Conservation (phyloP, 2,329 filamentous ascomycete genomes). For the Aspergillus pseudoviridinutans region DNA sequence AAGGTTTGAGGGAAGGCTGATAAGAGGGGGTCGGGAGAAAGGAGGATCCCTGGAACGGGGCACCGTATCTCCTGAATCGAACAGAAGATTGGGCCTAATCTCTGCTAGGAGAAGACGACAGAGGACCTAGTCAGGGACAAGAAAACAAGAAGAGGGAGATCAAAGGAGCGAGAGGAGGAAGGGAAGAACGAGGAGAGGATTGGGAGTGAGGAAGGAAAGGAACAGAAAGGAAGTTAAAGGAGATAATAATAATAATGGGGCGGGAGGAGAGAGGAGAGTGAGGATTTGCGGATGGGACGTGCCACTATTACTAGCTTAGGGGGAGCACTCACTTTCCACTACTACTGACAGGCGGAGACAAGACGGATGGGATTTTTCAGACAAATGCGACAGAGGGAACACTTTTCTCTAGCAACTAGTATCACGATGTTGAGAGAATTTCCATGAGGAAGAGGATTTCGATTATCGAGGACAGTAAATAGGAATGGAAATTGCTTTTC, state of each 20-base stretch:
- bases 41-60: constrained; percentile 23
- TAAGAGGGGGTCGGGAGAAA: constrained; percentile 8
- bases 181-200: constrained; percentile 26
- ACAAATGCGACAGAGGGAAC: not conserved
- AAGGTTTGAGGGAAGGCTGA: constrained; percentile 8
- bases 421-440: not conserved
- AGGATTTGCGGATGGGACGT: constrained; percentile 24
- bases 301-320: not conserved
- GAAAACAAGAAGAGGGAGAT: constrained; percentile 15
- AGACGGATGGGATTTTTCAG: not conserved
- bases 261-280: constrained; percentile 22
- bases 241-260: constrained; percentile 20
- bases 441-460: not conserved
- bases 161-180: constrained; percentile 15
- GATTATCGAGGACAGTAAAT: not conserved
- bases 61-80: constrained; percentile 25
- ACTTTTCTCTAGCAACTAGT: not conserved
- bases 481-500: not conserved
- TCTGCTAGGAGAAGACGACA: constrained; percentile 16
- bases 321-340: not conserved
- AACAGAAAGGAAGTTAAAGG: constrained; percentile 30
- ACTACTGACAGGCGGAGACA: not conserved
- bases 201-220: constrained; percentile 28
- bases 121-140: constrained; percentile 12
- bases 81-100: constrained; percentile 26